Conservation (phyloP, 2,329 filamentous ascomycete species). For the Ramularia endophylla region DNA sequence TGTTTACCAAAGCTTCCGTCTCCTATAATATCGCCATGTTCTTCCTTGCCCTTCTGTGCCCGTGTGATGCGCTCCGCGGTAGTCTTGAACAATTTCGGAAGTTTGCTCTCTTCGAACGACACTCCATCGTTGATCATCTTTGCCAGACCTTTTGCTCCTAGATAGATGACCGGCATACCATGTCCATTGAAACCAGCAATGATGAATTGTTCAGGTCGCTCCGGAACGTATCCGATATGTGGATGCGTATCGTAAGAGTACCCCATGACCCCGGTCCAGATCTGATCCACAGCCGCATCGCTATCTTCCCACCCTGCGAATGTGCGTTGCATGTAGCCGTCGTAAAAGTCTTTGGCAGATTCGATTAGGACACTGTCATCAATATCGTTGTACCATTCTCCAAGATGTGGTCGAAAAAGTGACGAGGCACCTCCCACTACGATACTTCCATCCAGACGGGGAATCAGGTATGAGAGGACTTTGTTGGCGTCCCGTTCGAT, state of each 20-base stretch:
- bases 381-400: slow-evolving; percentile 42
- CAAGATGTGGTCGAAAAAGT: slow-evolving; percentile 25
- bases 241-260: slow-evolving; percentile 13
- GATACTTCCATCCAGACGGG: slow-evolving; percentile 39
- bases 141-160: slow-evolving; percentile 37
- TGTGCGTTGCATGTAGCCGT: slow-evolving; percentile 42
- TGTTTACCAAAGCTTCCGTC: too few relatives aligned
- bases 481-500: slow-evolving; percentile 15
- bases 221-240: slow-evolving; percentile 17
- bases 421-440: slow-evolving; percentile 38
- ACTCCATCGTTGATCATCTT: slow-evolving; percentile 29
- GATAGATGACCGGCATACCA: slow-evolving; percentile 45
- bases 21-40: slow-evolving; percentile 16
- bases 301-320: slow-evolving; percentile 46
- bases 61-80: slow-evolving; percentile 14
- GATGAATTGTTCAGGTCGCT: slow-evolving; percentile 9
- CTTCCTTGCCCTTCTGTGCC: slow-evolving; percentile 11
- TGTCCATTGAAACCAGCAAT: slow-evolving; percentile 25
- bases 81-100: slow-evolving; percentile 16
- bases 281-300: slow-evolving; percentile 30
- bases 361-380: slow-evolving; percentile 43
- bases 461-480: slow-evolving; percentile 34
- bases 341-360: slow-evolving; percentile 38
- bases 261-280: slow-evolving; percentile 39
- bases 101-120: slow-evolving; percentile 10